Evolutionary conservation across 495 filamentous ascomycete species (phyloP).

Genomic region (Polyplosphaeria fusca): DNA sequence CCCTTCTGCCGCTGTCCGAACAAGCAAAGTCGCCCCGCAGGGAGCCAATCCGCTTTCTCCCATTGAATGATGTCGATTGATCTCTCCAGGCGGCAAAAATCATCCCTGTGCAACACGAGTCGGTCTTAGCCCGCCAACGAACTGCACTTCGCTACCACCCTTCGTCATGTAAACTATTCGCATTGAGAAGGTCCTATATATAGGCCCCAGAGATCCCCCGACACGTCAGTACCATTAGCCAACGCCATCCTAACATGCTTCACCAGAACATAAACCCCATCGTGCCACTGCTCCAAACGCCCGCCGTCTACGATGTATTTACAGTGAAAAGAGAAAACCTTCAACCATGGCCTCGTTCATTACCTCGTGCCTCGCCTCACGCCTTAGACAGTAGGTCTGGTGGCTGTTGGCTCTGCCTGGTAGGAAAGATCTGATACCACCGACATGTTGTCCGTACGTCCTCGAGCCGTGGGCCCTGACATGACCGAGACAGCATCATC

Average conservation of each 20-base stretch:
- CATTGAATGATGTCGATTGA: not conserved
- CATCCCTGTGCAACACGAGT: not conserved
- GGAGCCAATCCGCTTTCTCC: not conserved
- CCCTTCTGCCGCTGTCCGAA: not conserved
- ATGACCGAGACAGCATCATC: slow-evolving; percentile 26
- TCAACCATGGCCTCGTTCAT: no score
- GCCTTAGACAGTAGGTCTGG: slow-evolving; percentile 11
- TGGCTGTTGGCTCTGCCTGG: slow-evolving; percentile 27
- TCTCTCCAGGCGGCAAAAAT: not conserved
- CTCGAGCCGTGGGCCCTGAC: slow-evolving; percentile 11
- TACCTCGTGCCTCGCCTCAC: no score
- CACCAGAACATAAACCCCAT: not conserved
- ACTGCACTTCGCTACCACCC: not conserved
- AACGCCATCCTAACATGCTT: not conserved
- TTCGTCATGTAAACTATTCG: not conserved
- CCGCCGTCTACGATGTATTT: slow-evolving; percentile 2
- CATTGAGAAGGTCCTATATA: slow-evolving; percentile 12
- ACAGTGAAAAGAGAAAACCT: not conserved
- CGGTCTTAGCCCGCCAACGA: no score
- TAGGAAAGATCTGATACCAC: slow-evolving; percentile 30
- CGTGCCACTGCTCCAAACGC: not conserved
- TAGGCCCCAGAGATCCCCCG: slow-evolving; percentile 1
- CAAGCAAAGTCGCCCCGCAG: slow-evolving; percentile 1
- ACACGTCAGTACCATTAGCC: not conserved
- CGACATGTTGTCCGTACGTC: slow-evolving; percentile 13